Base-by-base conservation (phyloP, 2,329 filamentous ascomycete species). In the Zelopaecilomyces penicillatus region DNA sequence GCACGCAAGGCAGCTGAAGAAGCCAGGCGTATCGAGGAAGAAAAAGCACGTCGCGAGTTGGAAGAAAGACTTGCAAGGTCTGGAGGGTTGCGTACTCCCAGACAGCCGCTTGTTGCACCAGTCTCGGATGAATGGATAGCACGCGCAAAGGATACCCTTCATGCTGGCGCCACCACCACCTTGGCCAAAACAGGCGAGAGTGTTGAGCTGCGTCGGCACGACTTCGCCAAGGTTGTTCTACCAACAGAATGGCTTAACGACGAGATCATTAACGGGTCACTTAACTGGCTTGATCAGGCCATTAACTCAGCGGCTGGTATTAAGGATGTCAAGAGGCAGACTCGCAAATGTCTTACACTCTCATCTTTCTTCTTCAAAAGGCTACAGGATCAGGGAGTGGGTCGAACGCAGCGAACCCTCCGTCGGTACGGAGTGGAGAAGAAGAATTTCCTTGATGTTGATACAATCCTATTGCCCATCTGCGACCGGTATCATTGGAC, bases 211-310 rank as follows among this genome's bases (percentile, higher is more conserved):
- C 55, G 56, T 30, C 58, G 56, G 5, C 75, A 78, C 42, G 83
- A 87, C 56, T 82, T 88, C 54, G 67, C 65, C n/a, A 82, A 74
- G 39, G 64, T 89, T 6, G 69, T 83, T 11, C 67, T 68, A 12
- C 60, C 66, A 6, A 69, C 64, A 1, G 70, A 69, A 29, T 91
- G 85, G 85, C 72, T 91, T 5, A 89, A 90, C 51, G 86, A 90
- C 59, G 82, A 86, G 53, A 77, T 85, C 41, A 77, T 91, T 53
- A 86, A 87, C 53, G 76, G 77, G 10, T 77, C 78, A 39, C 69
- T 88, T 28, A 64, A 73, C 29, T 75, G 78, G 56, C 65, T 88
- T 10, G 78, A 81, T 39, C 67, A 71, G 11, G 73, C 72, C 41
- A 65, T 81, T 54, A 83, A 84, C 57, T 64, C 70, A 46, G 65